phyloP scores from a whole-genome alignment of 768 basidiomycete genomes.

The Tephrocybe rancida region DNA sequence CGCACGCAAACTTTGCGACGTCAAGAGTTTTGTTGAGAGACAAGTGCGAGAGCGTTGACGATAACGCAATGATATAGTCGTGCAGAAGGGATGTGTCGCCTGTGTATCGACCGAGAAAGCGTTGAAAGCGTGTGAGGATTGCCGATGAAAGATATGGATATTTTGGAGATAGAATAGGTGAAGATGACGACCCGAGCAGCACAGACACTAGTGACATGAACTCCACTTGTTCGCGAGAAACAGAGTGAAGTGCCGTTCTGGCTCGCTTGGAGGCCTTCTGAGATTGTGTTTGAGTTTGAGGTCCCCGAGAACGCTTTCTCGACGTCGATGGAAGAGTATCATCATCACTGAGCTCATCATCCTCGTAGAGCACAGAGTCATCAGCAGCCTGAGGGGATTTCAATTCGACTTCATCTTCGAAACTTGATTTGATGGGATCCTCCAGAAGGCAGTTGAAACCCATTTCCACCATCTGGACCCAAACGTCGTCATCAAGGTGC shows the following conservation, averaged over 20 bases:
- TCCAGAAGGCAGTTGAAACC: constrained; percentile 80
- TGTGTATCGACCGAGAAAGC: constrained; percentile 68
- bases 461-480: constrained; percentile 70
- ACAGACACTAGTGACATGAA: constrained; percentile 65
- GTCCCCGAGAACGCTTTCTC: constrained; percentile 41
- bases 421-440: constrained; percentile 43
- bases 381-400: constrained; percentile 32
- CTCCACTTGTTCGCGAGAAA: constrained; percentile 69
- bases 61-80: constrained; percentile 70
- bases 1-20: constrained; percentile 60
- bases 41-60: constrained; percentile 71
- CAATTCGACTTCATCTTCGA: constrained; percentile 31
- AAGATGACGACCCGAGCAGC: constrained; percentile 57
- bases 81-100: constrained; percentile 79
- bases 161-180: constrained; percentile 55
- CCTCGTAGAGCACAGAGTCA: constrained; percentile 36
- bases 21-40: constrained; percentile 71
- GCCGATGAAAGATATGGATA: constrained; percentile 43
- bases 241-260: constrained; percentile 19
- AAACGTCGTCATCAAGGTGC: constrained; percentile 61
- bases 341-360: constrained; percentile 30
- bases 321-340: constrained; percentile 20
- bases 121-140: constrained; percentile 51
- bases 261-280: constrained; percentile 20
- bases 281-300: constrained; percentile 16